Evolutionary conservation across 768 basidiomycete genomes (phyloP).

Genomic region (Trametes maxima): DNA sequence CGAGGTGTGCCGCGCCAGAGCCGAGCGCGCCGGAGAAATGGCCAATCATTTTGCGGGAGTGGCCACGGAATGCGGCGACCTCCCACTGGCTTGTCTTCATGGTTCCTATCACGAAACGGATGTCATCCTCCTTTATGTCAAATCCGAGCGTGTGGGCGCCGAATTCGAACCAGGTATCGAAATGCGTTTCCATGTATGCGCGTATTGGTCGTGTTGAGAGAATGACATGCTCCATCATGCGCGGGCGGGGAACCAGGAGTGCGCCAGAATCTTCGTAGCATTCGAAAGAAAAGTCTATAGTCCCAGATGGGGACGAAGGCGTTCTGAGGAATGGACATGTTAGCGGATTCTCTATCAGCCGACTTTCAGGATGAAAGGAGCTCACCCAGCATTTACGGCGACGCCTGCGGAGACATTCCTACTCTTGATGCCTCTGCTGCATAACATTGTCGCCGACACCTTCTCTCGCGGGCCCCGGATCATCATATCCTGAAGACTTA

Average conservation of each 20-base stretch:
- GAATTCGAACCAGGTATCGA: constrained; percentile 7
- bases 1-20: too few relatives aligned
- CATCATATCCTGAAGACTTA: neutral
- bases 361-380: neutral
- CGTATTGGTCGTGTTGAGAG: neutral
- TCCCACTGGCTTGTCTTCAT: constrained; percentile 17
- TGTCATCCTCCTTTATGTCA: neutral
- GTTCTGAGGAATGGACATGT: neutral
- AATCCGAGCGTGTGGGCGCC: neutral
- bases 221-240: neutral
- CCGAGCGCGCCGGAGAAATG: too few relatives aligned
- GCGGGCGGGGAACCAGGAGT: neutral
- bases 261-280: constrained; percentile 15
- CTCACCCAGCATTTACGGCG: neutral
- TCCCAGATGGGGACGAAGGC: neutral
- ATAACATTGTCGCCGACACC: neutral
- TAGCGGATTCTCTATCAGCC: neutral
- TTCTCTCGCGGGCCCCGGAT: neutral
- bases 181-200: constrained; percentile 13
- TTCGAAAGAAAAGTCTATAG: constrained; percentile 1
- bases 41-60: neutral
- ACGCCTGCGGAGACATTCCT: neutral
- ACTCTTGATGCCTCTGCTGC: constrained; percentile 1
- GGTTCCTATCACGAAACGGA: constrained; percentile 17
- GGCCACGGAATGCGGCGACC: constrained; percentile 8